Evolutionary conservation across 1,284 basidiomycete genomes (phyloP).

Genomic region (Exobasidium rhododendri): DNA sequence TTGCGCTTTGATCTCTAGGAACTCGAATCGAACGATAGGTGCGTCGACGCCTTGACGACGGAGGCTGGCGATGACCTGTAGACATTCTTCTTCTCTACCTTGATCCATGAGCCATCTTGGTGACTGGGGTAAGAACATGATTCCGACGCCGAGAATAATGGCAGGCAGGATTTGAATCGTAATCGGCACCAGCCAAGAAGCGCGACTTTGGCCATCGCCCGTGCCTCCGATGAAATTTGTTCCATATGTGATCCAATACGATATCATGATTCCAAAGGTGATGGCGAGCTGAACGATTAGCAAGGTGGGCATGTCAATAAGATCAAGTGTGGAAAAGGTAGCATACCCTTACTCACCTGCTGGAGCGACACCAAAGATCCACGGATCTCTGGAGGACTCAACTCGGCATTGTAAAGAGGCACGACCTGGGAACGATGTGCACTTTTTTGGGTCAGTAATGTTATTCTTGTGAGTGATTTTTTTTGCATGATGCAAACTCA

Average conservation of each 20-base stretch:
- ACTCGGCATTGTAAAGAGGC: constrained; percentile 72
- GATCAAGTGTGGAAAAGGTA: too few relatives aligned
- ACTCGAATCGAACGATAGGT: constrained; percentile 72
- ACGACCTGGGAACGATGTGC: too few relatives aligned
- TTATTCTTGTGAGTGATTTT: too few relatives aligned
- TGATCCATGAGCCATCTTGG: constrained; percentile 72
- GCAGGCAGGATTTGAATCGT: constrained; percentile 73
- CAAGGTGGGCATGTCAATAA: too few relatives aligned
- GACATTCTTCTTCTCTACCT: constrained; percentile 70
- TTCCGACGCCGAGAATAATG: constrained; percentile 62
- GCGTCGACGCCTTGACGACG: constrained; percentile 63
- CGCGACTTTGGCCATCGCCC: constrained; percentile 63
- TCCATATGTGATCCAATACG: constrained; percentile 74
- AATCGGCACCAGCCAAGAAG: constrained; percentile 74
- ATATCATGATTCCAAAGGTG: constrained; percentile 63
- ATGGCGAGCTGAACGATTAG: too few relatives aligned
- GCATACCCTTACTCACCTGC: too few relatives aligned
- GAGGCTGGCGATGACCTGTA: constrained; percentile 65
- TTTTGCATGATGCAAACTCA: too few relatives aligned
- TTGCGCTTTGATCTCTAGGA: constrained; percentile 76
- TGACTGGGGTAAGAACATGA: constrained; percentile 69
- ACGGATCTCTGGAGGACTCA: constrained; percentile 73
- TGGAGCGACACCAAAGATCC: constrained; percentile 75
- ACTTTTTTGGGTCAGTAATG: too few relatives aligned
- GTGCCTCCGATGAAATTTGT: constrained; percentile 62